phyloP scores from a whole-genome alignment of 768 basidiomycete genomes.

The Tricholoma terreum region DNA sequence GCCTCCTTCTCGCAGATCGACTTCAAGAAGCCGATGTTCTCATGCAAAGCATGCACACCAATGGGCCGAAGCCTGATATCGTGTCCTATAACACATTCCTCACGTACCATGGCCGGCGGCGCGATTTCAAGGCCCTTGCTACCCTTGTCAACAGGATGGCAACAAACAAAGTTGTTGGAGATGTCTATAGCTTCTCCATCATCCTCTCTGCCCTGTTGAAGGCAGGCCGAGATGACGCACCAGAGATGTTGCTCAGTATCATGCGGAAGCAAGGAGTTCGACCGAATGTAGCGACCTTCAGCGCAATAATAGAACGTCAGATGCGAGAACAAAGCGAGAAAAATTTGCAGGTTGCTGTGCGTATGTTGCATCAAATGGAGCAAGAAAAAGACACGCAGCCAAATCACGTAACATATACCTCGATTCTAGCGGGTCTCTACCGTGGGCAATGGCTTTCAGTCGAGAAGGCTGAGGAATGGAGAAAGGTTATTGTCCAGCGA shows the following conservation, averaged over 20 bases:
- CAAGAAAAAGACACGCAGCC: constrained; percentile 45
- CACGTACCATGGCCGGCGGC: constrained; percentile 57
- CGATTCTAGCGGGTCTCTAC: constrained; percentile 71
- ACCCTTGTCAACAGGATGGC: constrained; percentile 56
- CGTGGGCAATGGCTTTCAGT: constrained; percentile 50
- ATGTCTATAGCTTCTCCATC: constrained; percentile 85
- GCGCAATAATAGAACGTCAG: constrained; percentile 74
- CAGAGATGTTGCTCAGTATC: constrained; percentile 56
- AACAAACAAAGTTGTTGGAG: constrained; percentile 54
- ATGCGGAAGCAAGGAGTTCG: constrained; percentile 76
- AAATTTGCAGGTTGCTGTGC: constrained; percentile 59
- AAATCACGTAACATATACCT: constrained; percentile 83
- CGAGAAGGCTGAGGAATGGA: constrained; percentile 43
- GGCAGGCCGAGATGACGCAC: constrained; percentile 64
- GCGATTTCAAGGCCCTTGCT: constrained; percentile 62
- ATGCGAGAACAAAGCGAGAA: constrained; percentile 52
- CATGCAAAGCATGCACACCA: constrained; percentile 39
- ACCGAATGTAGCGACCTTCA: constrained; percentile 76
- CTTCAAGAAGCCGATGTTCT: constrained; percentile 39
- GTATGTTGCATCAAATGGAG: constrained; percentile 79
- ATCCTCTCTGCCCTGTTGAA: constrained; percentile 76
- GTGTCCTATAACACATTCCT: constrained; percentile 83
- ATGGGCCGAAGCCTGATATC: constrained; percentile 65
- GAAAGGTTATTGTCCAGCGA: constrained; percentile 46
- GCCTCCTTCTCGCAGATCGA: constrained; percentile 49